These are phyloP conservation scores for Alternaria atra DNA, from an alignment of 2,329 filamentous ascomycete species.

Conservation along the genomic window DNA sequence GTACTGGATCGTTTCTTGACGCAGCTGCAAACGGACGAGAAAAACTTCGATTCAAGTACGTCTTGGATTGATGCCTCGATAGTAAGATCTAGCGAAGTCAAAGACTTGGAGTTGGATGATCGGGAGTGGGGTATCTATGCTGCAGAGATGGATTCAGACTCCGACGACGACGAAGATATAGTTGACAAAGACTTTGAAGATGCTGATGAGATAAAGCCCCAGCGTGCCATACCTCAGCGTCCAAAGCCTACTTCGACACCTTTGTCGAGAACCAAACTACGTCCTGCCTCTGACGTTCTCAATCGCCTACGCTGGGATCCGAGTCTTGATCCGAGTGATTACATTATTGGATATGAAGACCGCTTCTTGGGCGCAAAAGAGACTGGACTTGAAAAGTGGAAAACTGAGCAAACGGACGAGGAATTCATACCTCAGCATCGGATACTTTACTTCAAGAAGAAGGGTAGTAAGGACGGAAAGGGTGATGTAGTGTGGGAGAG, in stretches of 20 bases:
- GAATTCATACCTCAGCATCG: conserved; percentile 66
- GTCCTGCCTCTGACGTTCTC: conserved; percentile 56
- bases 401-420: conserved; percentile 63
- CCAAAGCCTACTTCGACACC: conserved; percentile 28
- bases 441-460: conserved; percentile 60
- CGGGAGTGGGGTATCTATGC: conserved; percentile 62
- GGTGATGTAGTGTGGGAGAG: conserved; percentile 62
- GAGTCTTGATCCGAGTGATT: conserved; percentile 55
- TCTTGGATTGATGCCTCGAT: conserved; percentile 50
- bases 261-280: conserved; percentile 41
- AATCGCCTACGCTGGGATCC: conserved; percentile 62
- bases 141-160: conserved; percentile 53
- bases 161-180: conserved; percentile 42
- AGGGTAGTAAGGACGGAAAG: conserved; percentile 31
- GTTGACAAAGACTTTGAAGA: conserved; percentile 26
- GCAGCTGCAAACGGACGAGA: conserved; percentile 46
- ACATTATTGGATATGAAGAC: conserved; percentile 64
- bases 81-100: conserved; percentile 47
- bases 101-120: conserved; percentile 56
- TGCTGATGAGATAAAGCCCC: conserved; percentile 4
- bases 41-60: conserved; percentile 46
- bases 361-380: conserved; percentile 62
- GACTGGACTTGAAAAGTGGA: conserved; percentile 60
- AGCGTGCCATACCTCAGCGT: conserved; percentile 29
- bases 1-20: conserved; percentile 47